A percentile compares a stretch with the other conserved stretches of the same genome.
These are phyloP conservation scores for Cryptococcus jaspeensis DNA, from an alignment of 1,284 basidiomycete species.

Conservation along the genomic window DNA sequence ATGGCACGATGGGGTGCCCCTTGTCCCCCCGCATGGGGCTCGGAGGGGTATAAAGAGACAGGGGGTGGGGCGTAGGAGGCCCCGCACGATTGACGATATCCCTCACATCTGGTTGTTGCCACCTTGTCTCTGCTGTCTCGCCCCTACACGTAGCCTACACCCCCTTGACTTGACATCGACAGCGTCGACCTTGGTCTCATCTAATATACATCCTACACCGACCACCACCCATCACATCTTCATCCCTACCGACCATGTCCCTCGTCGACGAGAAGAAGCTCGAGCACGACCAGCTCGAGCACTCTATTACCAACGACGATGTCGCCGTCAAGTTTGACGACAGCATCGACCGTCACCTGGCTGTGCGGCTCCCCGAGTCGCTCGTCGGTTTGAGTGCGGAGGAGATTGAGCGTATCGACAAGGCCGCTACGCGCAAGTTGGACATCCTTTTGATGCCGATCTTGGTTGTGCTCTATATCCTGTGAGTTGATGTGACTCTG, in stretches of 20 bases:
- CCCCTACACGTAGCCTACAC: too few relatives aligned
- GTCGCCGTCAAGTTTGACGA: slow-evolving; percentile 5
- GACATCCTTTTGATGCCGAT: slow-evolving; percentile 38
- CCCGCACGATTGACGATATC: too few relatives aligned
- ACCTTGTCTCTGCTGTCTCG: too few relatives aligned
- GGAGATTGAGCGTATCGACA: slow-evolving; percentile 35
- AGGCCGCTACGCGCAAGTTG: slow-evolving; percentile 33
- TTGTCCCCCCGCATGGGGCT: too few relatives aligned
- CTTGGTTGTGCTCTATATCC: slow-evolving; percentile 24
- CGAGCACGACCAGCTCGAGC: slow-evolving; percentile 7
- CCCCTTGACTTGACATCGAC: too few relatives aligned
- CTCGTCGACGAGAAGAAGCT: slow-evolving; percentile 10
- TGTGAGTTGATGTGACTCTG: slow-evolving; percentile 14
- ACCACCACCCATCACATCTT: too few relatives aligned
- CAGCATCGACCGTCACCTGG: slow-evolving; percentile 28
- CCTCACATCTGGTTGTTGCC: too few relatives aligned
- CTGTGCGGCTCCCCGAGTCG: slow-evolving; percentile 30
- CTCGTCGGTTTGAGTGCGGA: slow-evolving; percentile 29
- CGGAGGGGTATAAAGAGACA: too few relatives aligned
- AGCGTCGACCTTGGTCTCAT: too few relatives aligned
- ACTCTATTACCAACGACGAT: slow-evolving; percentile 1
- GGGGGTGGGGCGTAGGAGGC: too few relatives aligned
- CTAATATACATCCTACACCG: too few relatives aligned
- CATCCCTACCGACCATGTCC: not conserved
- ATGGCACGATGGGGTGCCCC: too few relatives aligned